Evolutionary conservation across 2,329 filamentous ascomycete genomes (phyloP), one percentile per base, ranked within the genome.

Genomic region (Dactylonectria estremocensis): DNA sequence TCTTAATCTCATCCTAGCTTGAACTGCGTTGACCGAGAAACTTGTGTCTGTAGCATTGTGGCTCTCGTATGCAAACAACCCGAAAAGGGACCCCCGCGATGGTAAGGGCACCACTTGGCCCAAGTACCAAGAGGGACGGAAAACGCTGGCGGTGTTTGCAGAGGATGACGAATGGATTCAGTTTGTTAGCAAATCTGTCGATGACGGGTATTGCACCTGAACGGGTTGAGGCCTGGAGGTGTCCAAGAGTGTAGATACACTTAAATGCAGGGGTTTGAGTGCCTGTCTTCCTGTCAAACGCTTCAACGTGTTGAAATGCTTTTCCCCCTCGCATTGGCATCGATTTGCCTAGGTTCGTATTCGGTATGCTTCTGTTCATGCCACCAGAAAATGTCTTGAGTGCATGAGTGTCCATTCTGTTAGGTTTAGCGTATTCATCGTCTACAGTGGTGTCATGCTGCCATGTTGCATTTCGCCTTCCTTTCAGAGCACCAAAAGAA

Each of bases 61-160:
- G 74, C 69, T 77, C 8, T 73, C 75, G 0, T 78, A 74, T 35
- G 74, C 74, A 3, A 64, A 59, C 5, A 67, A 77, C 53, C 69
- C 74, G 1, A 62, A 60, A 0, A 62, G 52, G 24, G 63, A 68
- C 28, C 76, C 77, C 1, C 64, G 50, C 1, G 67, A 69, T 53
- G 69, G 64, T 6, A 59, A 65, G 3, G 61, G 65, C 11, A 61
- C 71, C n/a, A 66, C 57, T 9, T 77, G 73, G 76, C 73, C 71
- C 24, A 67, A 73, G 48, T 78, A 76, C 57, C 50, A 63, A 5
- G 18, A 55, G 6, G 58, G 64, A 6, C 43, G 62, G n/a, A 68
- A 73, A 22, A 73, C 66, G 1, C 66, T 76, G 67, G 66, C 69
- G 2, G 61, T 73, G 2, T 69, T 77, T 67, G 75, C 73, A 5